Percentiles rank a stretch among this genome's conserved stretches.
phyloP scores from a whole-genome alignment of 169 alveolate species.

The Eimeria praecox region DNA sequence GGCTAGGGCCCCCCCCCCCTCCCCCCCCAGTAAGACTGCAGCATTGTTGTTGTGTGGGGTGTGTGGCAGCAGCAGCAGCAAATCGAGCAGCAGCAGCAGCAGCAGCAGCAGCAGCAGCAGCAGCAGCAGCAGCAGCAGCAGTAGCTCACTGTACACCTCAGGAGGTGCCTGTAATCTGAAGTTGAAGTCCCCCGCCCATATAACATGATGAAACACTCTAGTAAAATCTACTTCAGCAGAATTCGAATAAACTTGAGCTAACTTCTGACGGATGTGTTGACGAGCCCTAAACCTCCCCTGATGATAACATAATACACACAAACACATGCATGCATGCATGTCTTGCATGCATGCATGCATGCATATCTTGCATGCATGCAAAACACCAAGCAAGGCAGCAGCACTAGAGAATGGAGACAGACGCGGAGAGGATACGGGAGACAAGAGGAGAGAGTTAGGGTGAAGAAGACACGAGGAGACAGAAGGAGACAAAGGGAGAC shows the following conservation, averaged over 20 bases:
- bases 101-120: background rate
- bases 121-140: conserved; percentile 2
- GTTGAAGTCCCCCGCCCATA: conserved; percentile 94
- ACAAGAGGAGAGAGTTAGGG: no score
- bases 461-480: background rate
- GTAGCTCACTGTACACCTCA: conserved; percentile 63
- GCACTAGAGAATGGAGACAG: no score
- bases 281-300: conserved; percentile 87
- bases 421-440: no score
- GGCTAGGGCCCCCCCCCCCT: no score
- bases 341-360: background rate
- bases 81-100: background rate
- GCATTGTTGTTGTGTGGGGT: no score
- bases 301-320: background rate
- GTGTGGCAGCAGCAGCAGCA: background rate
- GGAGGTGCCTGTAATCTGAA: conserved; percentile 83
- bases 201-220: conserved; percentile 91
- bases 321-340: no score
- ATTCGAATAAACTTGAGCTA: conserved; percentile 86
- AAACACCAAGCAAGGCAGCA: no score
- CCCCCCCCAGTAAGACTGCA: background rate
- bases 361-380: background rate
- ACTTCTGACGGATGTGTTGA: conserved; percentile 83
- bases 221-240: conserved; percentile 85
- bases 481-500: background rate